These are phyloP conservation scores for Tephrocybe sp. DNA, from an alignment of 768 basidiomycete species.

Conservation along the genomic window DNA sequence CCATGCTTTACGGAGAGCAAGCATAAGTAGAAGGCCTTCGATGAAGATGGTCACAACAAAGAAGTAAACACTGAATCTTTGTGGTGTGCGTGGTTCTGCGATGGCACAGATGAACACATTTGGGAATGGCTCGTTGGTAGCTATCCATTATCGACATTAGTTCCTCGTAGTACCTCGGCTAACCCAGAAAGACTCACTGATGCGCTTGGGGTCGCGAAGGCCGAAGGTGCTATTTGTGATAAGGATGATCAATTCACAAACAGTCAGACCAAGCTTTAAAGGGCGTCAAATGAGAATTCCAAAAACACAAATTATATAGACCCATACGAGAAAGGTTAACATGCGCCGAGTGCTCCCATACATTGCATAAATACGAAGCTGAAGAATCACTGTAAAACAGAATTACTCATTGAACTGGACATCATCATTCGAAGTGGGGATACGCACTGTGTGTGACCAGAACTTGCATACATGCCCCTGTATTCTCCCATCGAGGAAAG, in stretches of 20 bases:
- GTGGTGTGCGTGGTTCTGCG: slow-evolving; percentile 20
- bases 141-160: too few relatives aligned
- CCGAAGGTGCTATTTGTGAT: slow-evolving; percentile 21
- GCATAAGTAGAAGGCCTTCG: slow-evolving; percentile 23
- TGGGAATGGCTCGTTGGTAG: slow-evolving; percentile 25
- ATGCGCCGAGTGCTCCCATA: slow-evolving; percentile 21
- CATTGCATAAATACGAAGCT: slow-evolving; percentile 27
- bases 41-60: slow-evolving; percentile 20
- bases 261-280: slow-evolving; percentile 15
- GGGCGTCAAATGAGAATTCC: neutral
- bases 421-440: neutral
- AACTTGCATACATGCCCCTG: slow-evolving; percentile 24
- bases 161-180: too few relatives aligned
- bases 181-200: slow-evolving; percentile 23
- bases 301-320: neutral
- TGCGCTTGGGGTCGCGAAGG: slow-evolving; percentile 14
- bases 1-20: slow-evolving; percentile 27
- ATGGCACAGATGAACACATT: slow-evolving; percentile 29
- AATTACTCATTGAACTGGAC: too few relatives aligned
- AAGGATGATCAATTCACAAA: slow-evolving; percentile 18
- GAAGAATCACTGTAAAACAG: slow-evolving; percentile 27
- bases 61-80: slow-evolving; percentile 26
- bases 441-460: slow-evolving; percentile 27
- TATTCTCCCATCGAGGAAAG: neutral
- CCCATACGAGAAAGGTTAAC: slow-evolving; percentile 19